A percentile compares a stretch with the other conserved stretches of the same genome.
phyloP scores from a whole-genome alignment of 495 filamentous ascomycete genomes.

The Penicillium nucicola region DNA sequence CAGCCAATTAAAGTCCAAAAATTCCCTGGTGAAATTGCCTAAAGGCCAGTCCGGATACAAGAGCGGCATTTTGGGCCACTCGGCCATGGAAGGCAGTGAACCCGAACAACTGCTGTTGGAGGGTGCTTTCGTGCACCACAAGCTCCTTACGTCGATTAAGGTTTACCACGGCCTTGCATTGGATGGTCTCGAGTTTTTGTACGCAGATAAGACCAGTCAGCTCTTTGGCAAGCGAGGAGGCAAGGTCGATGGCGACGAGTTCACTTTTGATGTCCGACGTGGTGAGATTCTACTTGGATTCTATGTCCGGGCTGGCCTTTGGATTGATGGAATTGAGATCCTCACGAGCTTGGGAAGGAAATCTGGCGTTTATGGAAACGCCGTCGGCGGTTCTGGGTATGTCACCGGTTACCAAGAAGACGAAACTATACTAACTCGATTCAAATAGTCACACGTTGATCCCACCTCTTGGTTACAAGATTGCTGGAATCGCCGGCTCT shows the following conservation, averaged over 20 bases:
- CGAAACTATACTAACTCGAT: constrained; percentile 15
- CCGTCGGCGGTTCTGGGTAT: constrained; percentile 78
- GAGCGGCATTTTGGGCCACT: constrained; percentile 72
- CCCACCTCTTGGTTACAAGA: constrained; percentile 83
- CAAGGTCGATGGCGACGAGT: constrained; percentile 69
- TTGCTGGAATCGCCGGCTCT: constrained; percentile 84
- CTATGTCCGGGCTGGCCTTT: constrained; percentile 72
- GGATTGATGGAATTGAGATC: constrained; percentile 91
- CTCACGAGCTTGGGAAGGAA: constrained; percentile 82
- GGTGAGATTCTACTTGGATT: constrained; percentile 90
- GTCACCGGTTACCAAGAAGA: constrained; percentile 21
- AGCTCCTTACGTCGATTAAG: constrained; percentile 70
- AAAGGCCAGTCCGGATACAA: constrained; percentile 71
- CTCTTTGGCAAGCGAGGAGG: constrained; percentile 85
- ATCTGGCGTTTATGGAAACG: constrained; percentile 82
- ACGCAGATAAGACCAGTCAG: constrained; percentile 83
- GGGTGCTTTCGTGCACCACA: constrained; percentile 62
- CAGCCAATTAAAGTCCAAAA: constrained; percentile 62
- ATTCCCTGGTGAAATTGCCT: constrained; percentile 68
- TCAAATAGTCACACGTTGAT: constrained; percentile 74
- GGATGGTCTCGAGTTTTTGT: constrained; percentile 89
- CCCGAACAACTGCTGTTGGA: constrained; percentile 73
- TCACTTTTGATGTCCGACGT: constrained; percentile 76
- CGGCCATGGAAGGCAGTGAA: constrained; percentile 66
- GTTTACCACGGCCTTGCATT: constrained; percentile 77